Base-by-base conservation (phyloP, 352 stramenopile species). In the Phytopythium chamaehyphon region DNA sequence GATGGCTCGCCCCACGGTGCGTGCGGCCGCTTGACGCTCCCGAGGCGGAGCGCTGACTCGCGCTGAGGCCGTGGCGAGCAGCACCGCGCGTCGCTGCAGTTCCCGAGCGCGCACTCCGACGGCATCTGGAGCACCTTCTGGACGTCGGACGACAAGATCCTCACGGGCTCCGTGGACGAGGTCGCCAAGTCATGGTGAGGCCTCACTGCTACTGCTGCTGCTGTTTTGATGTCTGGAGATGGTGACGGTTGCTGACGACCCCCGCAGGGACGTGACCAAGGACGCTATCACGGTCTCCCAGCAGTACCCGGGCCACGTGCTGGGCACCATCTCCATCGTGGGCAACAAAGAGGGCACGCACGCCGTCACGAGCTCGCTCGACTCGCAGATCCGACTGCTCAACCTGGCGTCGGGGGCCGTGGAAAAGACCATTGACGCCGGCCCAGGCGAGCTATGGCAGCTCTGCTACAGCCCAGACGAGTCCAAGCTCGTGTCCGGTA, bases 111-210 rank as follows among this genome's bases (percentile, higher is more conserved):
- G 7, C 86, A 96, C 66, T 89, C 79, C 57, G 84, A 94, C 53
- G 83, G 84, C 55, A 90, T 96, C 44, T 96, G 85, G 82, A 92
- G 75, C 68, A 90, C 83, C 35, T 90, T 86, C 64, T 96, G 86
- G 86, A 95, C 86, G 42, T 71, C 71, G 44, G 82, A 88, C 57
- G 81, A 93, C 66, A 87, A 92, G 65, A 89, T 96, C 66, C 66
- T 96, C 40, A 91, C 83, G 9, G 86, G 84, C 40, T 95, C 84
- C 1, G 80, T 95, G 46, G 86, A 96, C 53, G 86, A 95, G 65
- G 81, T 91, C 16, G 85, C 84, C 51, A 93, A 92, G 66, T 76
- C 69, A 23, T 95, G 85, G 85, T 88, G 43, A n/a, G n/a, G n/a
- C n/a, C n/a, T n/a, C n/a, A n/a, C n/a, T n/a, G n/a, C n/a, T n/a